Conservation (phyloP, 1,284 basidiomycete species). For the Moniliella sp. region DNA sequence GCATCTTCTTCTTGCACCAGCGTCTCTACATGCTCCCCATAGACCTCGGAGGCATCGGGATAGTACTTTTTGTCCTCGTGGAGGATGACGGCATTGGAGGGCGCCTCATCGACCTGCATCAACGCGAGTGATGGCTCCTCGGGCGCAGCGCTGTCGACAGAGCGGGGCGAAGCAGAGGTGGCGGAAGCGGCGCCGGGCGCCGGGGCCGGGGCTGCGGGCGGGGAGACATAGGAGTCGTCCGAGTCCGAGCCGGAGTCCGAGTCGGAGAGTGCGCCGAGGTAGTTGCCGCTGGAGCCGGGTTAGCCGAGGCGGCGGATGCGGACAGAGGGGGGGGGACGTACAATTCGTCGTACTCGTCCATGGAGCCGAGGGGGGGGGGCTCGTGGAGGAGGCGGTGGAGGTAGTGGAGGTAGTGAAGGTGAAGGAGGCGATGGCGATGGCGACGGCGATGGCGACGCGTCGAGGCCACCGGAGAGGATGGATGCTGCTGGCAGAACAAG, state of each 20-base stretch:
- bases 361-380: no score
- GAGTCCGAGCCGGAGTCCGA: slow-evolving; percentile 13
- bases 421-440: no score
- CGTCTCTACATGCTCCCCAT: slow-evolving; percentile 81
- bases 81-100: slow-evolving; percentile 64
- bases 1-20: slow-evolving; percentile 95
- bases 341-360: slow-evolving; percentile 33
- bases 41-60: slow-evolving; percentile 70
- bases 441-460: no score
- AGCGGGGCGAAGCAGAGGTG: background rate
- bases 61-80: slow-evolving; percentile 99
- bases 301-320: background rate
- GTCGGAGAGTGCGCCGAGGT: slow-evolving; percentile 31
- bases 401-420: no score
- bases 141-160: slow-evolving; percentile 42
- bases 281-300: slow-evolving; percentile 15
- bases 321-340: slow-evolving; percentile 1
- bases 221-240: slow-evolving; percentile 6
- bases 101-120: slow-evolving; percentile 22
- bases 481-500: no score
- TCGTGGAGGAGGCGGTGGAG: no score
- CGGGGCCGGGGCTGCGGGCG: slow-evolving; percentile 1
- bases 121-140: slow-evolving; percentile 12
- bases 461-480: no score
- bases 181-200: slow-evolving; percentile 42